A percentile compares a stretch with the other conserved stretches of the same genome.
phyloP scores from a whole-genome alignment of 768 basidiomycete species.

The Pleurotus tuoliensis region DNA sequence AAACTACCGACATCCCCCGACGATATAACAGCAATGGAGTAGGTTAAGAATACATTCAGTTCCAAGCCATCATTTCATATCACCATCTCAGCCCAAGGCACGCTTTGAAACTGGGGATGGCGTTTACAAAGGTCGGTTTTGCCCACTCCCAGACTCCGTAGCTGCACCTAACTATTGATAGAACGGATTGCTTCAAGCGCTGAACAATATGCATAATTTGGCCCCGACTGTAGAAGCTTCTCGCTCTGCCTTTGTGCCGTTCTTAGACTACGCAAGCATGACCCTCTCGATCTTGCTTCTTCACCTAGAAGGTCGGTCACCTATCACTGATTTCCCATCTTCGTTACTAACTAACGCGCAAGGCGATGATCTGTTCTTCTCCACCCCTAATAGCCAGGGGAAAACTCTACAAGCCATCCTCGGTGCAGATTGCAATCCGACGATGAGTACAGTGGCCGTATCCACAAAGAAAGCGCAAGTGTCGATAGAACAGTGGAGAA shows the following conservation, averaged over 20 bases:
- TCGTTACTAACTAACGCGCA: neutral
- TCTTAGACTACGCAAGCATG: conserved; percentile 5
- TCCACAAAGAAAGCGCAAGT: neutral
- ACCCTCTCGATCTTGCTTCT: neutral
- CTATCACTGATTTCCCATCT: neutral
- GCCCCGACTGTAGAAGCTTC: conserved; percentile 2
- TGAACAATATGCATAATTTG: neutral
- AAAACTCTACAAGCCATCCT: neutral
- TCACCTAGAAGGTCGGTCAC: neutral
- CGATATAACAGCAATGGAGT: neutral
- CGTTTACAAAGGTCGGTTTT: conserved; percentile 5
- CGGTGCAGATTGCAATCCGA: neutral
- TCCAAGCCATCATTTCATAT: neutral
- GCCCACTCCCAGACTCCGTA: neutral
- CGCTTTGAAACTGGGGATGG: neutral
- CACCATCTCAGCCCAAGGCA: neutral
- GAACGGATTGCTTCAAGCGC: conserved; percentile 3
- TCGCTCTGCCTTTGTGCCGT: conserved; percentile 6
- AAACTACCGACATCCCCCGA: neutral
- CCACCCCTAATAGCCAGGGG: neutral
- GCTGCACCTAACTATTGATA: neutral
- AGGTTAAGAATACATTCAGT: neutral
- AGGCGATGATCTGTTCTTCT: conserved; percentile 4
- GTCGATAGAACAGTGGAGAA: neutral
- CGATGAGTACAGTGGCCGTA: neutral